These are phyloP conservation scores for Trichoderma reesei DNA, from an alignment of 495 filamentous ascomycete genomes.

Conservation along the genomic window DNA sequence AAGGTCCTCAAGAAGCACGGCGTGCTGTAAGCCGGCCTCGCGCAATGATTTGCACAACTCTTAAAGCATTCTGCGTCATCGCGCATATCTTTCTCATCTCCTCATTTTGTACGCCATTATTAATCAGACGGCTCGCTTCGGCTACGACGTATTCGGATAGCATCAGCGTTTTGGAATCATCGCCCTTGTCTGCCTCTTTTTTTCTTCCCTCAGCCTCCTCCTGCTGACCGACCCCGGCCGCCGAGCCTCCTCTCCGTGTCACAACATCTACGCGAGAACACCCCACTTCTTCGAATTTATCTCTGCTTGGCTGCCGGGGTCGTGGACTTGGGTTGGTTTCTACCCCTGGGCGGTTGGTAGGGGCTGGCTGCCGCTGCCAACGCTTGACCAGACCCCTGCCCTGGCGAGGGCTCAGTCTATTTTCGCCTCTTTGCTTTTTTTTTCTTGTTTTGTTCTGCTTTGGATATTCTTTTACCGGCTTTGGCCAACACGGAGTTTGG, in stretches of 20 bases:
- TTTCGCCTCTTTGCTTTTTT: background rate
- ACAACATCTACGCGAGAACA: background rate
- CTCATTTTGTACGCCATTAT: background rate
- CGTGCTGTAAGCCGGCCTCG: constrained; percentile 21
- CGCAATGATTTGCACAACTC: background rate
- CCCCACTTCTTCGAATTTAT: constrained; percentile 1
- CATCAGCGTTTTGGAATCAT: background rate
- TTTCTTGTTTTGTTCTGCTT: background rate
- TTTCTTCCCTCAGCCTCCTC: background rate
- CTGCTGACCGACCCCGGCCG: background rate
- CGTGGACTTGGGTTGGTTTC: background rate
- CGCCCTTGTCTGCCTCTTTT: background rate
- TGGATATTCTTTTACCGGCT: background rate
- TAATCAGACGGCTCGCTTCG: constrained; percentile 4
- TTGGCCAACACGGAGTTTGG: background rate
- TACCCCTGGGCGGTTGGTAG: background rate
- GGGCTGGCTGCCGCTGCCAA: background rate
- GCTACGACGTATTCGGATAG: background rate
- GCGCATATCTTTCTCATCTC: background rate
- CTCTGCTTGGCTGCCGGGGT: constrained; percentile 3
- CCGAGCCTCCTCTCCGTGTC: background rate
- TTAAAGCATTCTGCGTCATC: background rate
- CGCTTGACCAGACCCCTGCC: background rate
- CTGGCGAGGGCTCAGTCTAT: background rate
- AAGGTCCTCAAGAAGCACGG: constrained; percentile 36